Evolutionary conservation across 179 eudicot genomes (phyloP).

Genomic region (Pouteria campechiana): DNA sequence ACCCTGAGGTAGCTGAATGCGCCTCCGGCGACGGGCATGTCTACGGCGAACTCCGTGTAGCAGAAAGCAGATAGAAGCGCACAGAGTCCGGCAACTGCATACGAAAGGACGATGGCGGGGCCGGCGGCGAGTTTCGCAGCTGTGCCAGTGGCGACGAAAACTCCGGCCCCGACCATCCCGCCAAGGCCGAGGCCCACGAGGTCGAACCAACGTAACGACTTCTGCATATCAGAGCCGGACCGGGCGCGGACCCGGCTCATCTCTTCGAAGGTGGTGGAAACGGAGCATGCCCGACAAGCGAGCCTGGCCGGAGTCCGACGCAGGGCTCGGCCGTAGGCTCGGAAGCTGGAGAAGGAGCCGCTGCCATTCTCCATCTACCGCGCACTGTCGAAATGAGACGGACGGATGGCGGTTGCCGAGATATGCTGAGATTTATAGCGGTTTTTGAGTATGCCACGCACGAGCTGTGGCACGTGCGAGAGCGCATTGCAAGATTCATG

Average conservation of each 20-base stretch:
- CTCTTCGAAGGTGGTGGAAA: slow-evolving; percentile 53
- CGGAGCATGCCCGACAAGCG: slow-evolving; percentile 47
- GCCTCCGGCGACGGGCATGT: slow-evolving; percentile 92
- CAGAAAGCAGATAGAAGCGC: slow-evolving; percentile 90
- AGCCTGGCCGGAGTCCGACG: slow-evolving; percentile 50
- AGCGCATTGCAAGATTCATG: too few species aligned
- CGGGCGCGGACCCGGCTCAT: slow-evolving; percentile 36
- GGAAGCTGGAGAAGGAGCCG: slow-evolving; percentile 57
- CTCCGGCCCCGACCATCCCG: slow-evolving; percentile 96
- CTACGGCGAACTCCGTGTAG: slow-evolving; percentile 94
- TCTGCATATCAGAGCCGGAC: slow-evolving; percentile 42
- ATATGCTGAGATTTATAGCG: too few species aligned
- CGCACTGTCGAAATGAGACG: too few species aligned
- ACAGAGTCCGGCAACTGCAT: slow-evolving; percentile 92
- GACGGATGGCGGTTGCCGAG: too few species aligned
- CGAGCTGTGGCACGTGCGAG: too few species aligned
- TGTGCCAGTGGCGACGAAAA: slow-evolving; percentile 78
- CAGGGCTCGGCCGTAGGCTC: slow-evolving; percentile 46
- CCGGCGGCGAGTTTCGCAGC: slow-evolving; percentile 52
- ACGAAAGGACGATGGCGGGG: slow-evolving; percentile 68
- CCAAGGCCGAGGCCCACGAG: slow-evolving; percentile 76
- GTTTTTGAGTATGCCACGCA: too few species aligned
- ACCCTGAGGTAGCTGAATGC: slow-evolving; percentile 89
- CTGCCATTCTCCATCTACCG: slow-evolving; percentile 2
- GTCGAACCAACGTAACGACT: slow-evolving; percentile 72